These are phyloP conservation scores for Pythium utonaiense DNA, from an alignment of 352 stramenopile genomes.

Conservation along the genomic window DNA sequence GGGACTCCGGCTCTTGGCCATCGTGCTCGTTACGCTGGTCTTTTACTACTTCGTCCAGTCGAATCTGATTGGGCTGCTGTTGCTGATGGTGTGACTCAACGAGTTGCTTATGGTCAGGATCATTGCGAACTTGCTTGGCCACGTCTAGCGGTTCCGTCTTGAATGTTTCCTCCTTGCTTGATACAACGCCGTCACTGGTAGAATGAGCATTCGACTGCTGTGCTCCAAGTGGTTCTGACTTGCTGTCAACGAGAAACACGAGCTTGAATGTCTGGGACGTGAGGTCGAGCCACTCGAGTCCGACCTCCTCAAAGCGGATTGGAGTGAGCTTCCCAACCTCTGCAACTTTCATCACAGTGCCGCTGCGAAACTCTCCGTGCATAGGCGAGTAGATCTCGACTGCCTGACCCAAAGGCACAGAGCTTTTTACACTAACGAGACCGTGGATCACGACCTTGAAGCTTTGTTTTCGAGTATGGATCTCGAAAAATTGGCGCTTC, in stretches of 20 bases:
- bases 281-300: conserved; percentile 54
- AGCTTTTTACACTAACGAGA: conserved; percentile 32
- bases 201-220: background rate
- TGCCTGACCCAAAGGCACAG: conserved; percentile 38
- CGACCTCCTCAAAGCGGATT: conserved; percentile 25
- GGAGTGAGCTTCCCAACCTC: conserved; percentile 41
- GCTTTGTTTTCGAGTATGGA: conserved; percentile 26
- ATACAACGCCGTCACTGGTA: background rate
- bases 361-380: conserved; percentile 32
- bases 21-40: background rate
- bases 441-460: conserved; percentile 63
- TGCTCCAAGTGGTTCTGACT: background rate
- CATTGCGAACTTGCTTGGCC: background rate
- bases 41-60: too few relatives aligned
- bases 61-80: background rate
- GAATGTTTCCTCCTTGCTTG: background rate
- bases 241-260: conserved; percentile 26
- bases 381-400: conserved; percentile 61
- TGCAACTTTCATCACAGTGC: conserved; percentile 37
- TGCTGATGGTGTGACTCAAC: background rate
- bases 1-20: background rate
- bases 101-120: background rate
- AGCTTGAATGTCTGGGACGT: conserved; percentile 56
- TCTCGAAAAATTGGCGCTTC: conserved; percentile 44
- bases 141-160: background rate